Evolutionary conservation across 129 eudicot genomes (phyloP).

Genomic region (Centella asiatica): DNA sequence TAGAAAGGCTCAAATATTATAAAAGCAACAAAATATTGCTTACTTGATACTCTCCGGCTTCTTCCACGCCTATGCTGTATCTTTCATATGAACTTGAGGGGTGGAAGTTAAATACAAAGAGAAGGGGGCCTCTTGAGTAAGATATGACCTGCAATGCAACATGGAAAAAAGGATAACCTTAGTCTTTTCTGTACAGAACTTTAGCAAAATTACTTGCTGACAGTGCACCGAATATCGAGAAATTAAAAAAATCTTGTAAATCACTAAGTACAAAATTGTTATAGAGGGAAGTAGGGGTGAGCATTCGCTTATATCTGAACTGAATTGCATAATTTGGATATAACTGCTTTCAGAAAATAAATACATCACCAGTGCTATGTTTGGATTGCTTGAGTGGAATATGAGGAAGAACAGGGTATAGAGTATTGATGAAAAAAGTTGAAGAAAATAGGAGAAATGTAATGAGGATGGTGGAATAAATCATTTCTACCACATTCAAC

Average conservation of each 20-base stretch:
- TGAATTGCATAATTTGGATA: no score
- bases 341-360: no score
- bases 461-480: no score
- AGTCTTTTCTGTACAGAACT: slow-evolving; percentile 3
- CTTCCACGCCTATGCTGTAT: slow-evolving; percentile 86
- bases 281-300: not conserved
- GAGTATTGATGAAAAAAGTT: no score
- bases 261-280: not conserved
- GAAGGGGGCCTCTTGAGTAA: slow-evolving; percentile 80
- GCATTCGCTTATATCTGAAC: no score
- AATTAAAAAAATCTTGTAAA: not conserved
- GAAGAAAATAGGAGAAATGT: no score
- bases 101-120: slow-evolving; percentile 80
- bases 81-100: slow-evolving; percentile 61
- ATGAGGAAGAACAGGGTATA: no score
- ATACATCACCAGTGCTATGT: no score
- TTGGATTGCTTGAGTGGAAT: no score
- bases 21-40: slow-evolving; percentile 9
- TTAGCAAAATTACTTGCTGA: not conserved
- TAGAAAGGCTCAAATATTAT: not conserved
- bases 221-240: not conserved
- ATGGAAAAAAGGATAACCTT: slow-evolving; percentile 1
- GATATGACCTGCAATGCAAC: slow-evolving; percentile 58
- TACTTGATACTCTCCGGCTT: slow-evolving; percentile 97
- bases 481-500: no score